Base-by-base conservation (phyloP, 2,329 filamentous ascomycete species). In the Phialemoniopsis sp. region DNA sequence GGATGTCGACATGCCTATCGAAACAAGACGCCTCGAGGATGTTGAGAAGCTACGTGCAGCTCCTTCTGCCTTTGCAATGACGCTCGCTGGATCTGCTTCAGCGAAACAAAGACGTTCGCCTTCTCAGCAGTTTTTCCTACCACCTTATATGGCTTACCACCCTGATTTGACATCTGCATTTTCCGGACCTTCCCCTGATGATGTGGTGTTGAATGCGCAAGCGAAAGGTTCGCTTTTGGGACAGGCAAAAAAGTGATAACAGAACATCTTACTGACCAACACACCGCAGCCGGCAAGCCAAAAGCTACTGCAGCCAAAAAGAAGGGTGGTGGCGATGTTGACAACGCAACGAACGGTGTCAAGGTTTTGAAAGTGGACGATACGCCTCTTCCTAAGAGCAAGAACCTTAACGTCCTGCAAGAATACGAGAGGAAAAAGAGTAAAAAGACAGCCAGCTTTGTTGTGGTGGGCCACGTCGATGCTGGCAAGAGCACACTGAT, bases 401-500 rank as follows among this genome's bases (percentile, higher is more conserved):
- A 94, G 59, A 90, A 93, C 40, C 64, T 97, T 15, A 80, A 97
- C 59, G 90, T 97, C 4, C 55, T 91, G 28, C 78, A 80, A 34
- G 90, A 95, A 57, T 91, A 85, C 54, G 77, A 85, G 52, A 89
- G 83, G 47, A 76, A 80, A 38, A 77, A 81, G 38, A 74, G 75
- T 49, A 97, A 96, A 64, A 86, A 84, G 50, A 84, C 80, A 39
- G 85, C 87, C 32, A 95, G 89, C 57, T 95, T 96, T 63, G 89
- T 95, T 8, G 90, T 96, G 28, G 89, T 95, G 51, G 89, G 93
- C 13, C 93, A 98, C 59, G 93, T 98, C 40, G 93, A 98, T 60
- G 91, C 94, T 38, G 93, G 93, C 38, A 98, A 98, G 64, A 96
- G 89, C 59, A 98, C 93, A 6, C 74, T 98, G 29, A 97, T 98